Evolutionary conservation across 1,284 basidiomycete species (phyloP), one percentile per base, ranked within the genome.

Genomic region (Pascua guehoae): DNA sequence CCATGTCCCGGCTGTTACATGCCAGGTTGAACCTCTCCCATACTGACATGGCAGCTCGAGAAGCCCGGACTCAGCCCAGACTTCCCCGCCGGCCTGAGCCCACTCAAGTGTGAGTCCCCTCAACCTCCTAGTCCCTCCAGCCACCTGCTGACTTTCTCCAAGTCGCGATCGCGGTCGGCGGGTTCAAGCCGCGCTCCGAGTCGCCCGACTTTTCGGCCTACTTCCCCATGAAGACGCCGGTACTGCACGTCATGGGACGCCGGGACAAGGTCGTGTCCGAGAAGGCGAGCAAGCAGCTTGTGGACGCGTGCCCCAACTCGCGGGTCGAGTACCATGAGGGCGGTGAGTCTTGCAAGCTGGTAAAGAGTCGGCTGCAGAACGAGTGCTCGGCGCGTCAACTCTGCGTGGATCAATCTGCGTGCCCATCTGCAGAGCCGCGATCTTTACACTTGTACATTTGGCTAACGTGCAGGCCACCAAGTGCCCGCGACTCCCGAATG

Each of bases 181-280:
- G 76, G 37, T 75, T 79, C 70, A 53, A 73, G 44, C 69, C 72
- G 3, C 52, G 64, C 44, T 54, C 70, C 16, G 43, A 61, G 40
- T 56, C 66, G 15, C 72, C 78, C 78, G 16, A 79, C 77, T 49
- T 90, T 82, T 67, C 73, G 76, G 32, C 53, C 17, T 75, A 71
- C 56, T 77, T 74, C 66, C 76, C 76, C 9, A 60, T 78, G 18
- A 64, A 70, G 14, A 60, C 71, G 9, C 51, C 61, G 0, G 88
- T 91, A 1, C 78, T 95, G 24, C 90, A 92, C 71, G 80, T 94
- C 14, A 78, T 91, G 8, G 91, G 91, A 8, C 81, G 79, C 66
- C 89, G 81, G 50, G 91, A 94, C 66, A 82, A 89, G n/a, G 82
- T 94, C 41, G 88, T 94, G 2, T 78, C 85, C 4, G 84, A 85